Evolutionary conservation across 2,329 filamentous ascomycete genomes (phyloP).

Genomic region (Knufia fluminis): DNA sequence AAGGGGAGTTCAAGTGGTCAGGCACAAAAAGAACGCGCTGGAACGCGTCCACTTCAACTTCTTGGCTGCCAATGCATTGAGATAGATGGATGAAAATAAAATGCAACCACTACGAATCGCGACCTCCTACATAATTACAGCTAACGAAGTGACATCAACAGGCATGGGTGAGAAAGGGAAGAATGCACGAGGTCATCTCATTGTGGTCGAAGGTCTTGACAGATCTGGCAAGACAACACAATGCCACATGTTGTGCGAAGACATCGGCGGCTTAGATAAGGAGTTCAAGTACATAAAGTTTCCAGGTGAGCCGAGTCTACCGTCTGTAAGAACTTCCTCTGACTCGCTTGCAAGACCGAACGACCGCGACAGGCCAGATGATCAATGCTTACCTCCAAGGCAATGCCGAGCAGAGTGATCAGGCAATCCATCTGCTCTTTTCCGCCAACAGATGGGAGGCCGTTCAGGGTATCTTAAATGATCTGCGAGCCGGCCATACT

Average conservation of each 20-base stretch:
- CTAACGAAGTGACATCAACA: background rate
- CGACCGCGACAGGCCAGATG: conserved; percentile 75
- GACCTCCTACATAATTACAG: no score
- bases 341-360: conserved; percentile 51
- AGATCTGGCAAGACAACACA: conserved; percentile 89
- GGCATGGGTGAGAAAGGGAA: background rate
- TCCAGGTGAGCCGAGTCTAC: conserved; percentile 44
- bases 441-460: conserved; percentile 84
- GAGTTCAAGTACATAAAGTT: conserved; percentile 54
- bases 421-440: conserved; percentile 82
- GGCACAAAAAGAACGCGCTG: no score
- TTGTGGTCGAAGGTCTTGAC: conserved; percentile 83
- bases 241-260: conserved; percentile 57
- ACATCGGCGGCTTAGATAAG: conserved; percentile 43
- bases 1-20: no score
- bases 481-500: conserved; percentile 57
- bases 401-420: conserved; percentile 66
- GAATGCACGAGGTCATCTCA: conserved; percentile 51
- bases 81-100: no score
- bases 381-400: conserved; percentile 75
- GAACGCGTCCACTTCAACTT: no score
- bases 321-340: background rate
- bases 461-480: conserved; percentile 32
- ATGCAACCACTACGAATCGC: no score
- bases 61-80: no score